Percentiles rank a stretch among this genome's conserved stretches.
Conservation (phyloP, 148 eudicot genomes). For the Arctostaphylos glauca region DNA sequence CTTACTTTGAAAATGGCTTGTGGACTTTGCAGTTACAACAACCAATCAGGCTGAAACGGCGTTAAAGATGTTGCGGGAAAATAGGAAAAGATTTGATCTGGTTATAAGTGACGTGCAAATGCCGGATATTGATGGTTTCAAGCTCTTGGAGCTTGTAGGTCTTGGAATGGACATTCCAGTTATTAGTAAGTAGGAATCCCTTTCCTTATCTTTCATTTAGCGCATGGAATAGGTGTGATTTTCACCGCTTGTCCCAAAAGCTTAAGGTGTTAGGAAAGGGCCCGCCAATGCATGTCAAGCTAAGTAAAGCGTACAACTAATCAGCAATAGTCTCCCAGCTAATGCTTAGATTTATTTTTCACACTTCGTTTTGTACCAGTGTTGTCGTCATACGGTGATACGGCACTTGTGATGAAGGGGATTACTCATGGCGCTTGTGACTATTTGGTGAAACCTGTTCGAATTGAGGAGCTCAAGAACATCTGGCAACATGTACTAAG, state of each 20-base stretch:
- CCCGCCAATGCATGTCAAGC: background rate
- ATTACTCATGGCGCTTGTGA: conserved; percentile 86
- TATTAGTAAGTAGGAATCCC: conserved; percentile 55
- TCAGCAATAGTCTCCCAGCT: background rate
- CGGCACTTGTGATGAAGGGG: conserved; percentile 79
- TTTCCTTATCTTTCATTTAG: conserved; percentile 1
- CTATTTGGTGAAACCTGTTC: conserved; percentile 83
- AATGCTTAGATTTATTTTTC: background rate
- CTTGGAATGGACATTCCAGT: conserved; percentile 90
- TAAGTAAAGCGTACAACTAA: background rate
- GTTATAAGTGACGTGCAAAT: conserved; percentile 79
- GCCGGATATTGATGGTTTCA: conserved; percentile 97
- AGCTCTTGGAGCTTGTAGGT: conserved; percentile 84
- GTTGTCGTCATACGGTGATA: conserved; percentile 73
- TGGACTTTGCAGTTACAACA: conserved; percentile 57
- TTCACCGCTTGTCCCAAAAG: background rate
- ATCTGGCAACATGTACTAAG: conserved; percentile 85
- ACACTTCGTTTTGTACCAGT: conserved; percentile 37
- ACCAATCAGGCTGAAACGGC: conserved; percentile 58
- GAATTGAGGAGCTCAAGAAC: conserved; percentile 79
- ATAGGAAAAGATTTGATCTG: conserved; percentile 56
- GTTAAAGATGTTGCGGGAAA: conserved; percentile 59
- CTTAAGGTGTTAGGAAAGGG: background rate
- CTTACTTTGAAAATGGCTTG: background rate
- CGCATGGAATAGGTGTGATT: conserved; percentile 5